Percentiles rank a stretch among this genome's conserved stretches.
Conservation (phyloP, 768 basidiomycete genomes). For the Hygrophorus russula region DNA sequence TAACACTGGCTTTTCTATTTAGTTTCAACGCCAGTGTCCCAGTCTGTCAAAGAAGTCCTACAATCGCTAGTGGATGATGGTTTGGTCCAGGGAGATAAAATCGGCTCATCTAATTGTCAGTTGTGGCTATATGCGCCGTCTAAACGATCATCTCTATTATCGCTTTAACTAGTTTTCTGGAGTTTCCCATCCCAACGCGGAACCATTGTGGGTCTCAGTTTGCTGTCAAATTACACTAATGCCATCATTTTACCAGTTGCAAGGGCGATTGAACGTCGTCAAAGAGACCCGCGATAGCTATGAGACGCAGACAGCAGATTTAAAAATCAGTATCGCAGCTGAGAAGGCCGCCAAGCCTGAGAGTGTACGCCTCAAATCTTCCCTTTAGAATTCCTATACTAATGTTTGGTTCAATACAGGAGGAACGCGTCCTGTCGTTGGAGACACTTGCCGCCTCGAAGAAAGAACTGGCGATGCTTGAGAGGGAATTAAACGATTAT, state of each 20-base stretch:
- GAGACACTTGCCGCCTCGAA: conserved; percentile 35
- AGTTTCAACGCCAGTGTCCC: conserved; percentile 45
- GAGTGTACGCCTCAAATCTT: conserved; percentile 30
- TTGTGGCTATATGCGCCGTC: conserved; percentile 13
- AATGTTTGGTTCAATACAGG: conserved; percentile 26
- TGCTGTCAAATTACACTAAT: background rate
- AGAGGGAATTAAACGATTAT: conserved; percentile 64
- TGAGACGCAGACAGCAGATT: conserved; percentile 38
- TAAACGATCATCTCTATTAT: conserved; percentile 4
- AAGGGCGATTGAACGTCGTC: conserved; percentile 38
- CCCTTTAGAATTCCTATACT: background rate
- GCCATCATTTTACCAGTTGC: conserved; percentile 30
- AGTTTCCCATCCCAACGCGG: conserved; percentile 88
- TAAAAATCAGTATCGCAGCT: conserved; percentile 31
- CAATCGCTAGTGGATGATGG: conserved; percentile 83
- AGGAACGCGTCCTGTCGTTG: conserved; percentile 41
- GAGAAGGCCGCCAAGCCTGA: conserved; percentile 47
- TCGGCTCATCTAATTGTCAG: conserved; percentile 89
- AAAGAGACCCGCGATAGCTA: conserved; percentile 33
- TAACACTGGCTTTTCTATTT: background rate
- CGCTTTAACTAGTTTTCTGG: conserved; percentile 66
- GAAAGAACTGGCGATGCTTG: conserved; percentile 37
- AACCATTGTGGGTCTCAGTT: conserved; percentile 42
- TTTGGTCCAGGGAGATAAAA: conserved; percentile 82
- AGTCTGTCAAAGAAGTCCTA: conserved; percentile 86